Evolutionary conservation across 371 early-diverging fungal genomes (phyloP), one percentile per base, ranked within the genome.

Genomic region (Choanephora cucurbitarum): DNA sequence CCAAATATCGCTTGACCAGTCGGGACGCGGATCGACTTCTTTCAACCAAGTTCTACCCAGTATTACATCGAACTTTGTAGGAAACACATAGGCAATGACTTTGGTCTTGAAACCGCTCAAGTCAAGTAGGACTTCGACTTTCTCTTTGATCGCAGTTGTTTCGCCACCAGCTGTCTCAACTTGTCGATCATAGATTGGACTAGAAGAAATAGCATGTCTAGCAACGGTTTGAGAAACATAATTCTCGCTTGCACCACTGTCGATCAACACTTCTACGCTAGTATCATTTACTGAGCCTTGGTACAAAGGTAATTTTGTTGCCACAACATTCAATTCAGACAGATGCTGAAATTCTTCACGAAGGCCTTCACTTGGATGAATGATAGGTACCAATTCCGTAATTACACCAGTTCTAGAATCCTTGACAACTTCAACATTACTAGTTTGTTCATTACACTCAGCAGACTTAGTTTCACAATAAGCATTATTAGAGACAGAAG

Each of bases 1-100:
- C 52, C 52, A 52, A 9, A 10, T 28, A 41, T 41, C 42, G 15
- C 5, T 21, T 5, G 19, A 11, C 52, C 52, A 52, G 5, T 52
- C 24, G 1, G 42, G 52, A 5, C 9, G 11, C 5, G 52, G 52
- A 8, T 23, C n/a, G 1, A 23, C 43, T 23, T 52, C 3, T 17
- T 42, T 19, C 10, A 52, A 42, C 52, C 52, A 52, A 28, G 52
- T 18, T n/a, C 23, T 18, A 9, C 42, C 52, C 4, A 52, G 43
- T 2, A 52, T 52, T 3, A 52, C 0, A 18, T 52, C 43, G 41
- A 52, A 52, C 23, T 52, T 52, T 13, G 52, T 41, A 13, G 18
- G 41, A 7, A 52, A 42, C 1, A 52, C 42, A 52, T 23, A 52
- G 1, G 42, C 52, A 0, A 22, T 8, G 3, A 52, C 15, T 1